phyloP scores from a whole-genome alignment of 2,329 filamentous ascomycete genomes.

The Niveomyces coronatus region DNA sequence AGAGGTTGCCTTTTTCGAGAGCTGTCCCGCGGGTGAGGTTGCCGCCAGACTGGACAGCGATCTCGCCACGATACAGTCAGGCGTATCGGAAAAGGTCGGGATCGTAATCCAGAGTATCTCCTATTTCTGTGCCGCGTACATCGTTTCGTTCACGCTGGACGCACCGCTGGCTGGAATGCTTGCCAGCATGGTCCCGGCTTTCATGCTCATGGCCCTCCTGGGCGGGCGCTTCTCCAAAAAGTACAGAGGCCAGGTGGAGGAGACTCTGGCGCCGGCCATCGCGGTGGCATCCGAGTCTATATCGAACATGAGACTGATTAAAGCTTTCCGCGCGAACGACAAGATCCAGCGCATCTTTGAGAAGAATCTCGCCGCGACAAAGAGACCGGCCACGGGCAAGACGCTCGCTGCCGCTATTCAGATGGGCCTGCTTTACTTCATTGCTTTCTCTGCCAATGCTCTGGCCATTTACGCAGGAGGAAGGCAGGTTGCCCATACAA shows the following conservation, averaged over 20 bases:
- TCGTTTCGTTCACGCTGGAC: conserved; percentile 51
- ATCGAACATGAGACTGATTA: conserved; percentile 41
- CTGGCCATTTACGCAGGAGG: conserved; percentile 59
- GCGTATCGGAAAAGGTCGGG: conserved; percentile 54
- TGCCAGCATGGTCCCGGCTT: conserved; percentile 44
- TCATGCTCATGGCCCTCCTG: conserved; percentile 41
- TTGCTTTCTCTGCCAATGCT: conserved; percentile 53
- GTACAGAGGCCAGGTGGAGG: conserved; percentile 32
- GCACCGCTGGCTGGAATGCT: conserved; percentile 47
- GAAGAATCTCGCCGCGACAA: conserved; percentile 33
- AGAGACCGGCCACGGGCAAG: conserved; percentile 44
- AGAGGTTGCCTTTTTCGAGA: conserved; percentile 48
- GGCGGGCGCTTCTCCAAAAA: conserved; percentile 40
- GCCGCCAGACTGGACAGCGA: conserved; percentile 47
- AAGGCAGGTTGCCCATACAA: conserved; percentile 21
- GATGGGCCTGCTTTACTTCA: conserved; percentile 54
- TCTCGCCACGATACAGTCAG: conserved; percentile 48
- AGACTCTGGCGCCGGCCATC: conserved; percentile 37
- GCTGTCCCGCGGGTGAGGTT: conserved; percentile 44
- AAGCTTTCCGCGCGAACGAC: conserved; percentile 42
- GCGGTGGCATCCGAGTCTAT: conserved; percentile 46
- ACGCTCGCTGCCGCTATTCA: conserved; percentile 44
- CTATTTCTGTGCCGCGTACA: conserved; percentile 51
- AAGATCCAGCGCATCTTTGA: conserved; percentile 39
- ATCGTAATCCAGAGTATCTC: conserved; percentile 44